Conservation (phyloP, 2,329 filamentous ascomycete genomes). For the Dendrostoma leiphaemia region DNA sequence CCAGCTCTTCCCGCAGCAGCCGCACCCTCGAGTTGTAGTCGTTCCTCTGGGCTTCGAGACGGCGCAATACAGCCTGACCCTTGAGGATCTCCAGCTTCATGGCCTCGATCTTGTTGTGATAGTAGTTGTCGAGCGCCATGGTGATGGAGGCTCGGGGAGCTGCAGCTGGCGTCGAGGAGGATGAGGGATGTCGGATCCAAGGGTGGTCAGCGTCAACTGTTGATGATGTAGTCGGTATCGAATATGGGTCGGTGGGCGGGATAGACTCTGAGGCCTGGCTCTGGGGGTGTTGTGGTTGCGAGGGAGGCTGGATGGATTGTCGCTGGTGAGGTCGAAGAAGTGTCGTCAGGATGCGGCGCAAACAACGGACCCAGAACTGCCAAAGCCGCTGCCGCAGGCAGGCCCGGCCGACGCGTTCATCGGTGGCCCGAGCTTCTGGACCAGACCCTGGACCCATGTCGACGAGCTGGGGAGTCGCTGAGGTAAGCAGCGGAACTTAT, state of each 20-base stretch:
- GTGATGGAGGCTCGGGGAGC: conserved; percentile 35
- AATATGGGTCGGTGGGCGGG: background rate
- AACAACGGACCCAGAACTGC: conserved; percentile 16
- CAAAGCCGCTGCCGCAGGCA: conserved; percentile 20
- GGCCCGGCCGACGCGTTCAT: conserved; percentile 17
- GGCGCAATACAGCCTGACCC: conserved; percentile 89
- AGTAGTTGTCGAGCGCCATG: conserved; percentile 99
- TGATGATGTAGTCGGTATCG: background rate
- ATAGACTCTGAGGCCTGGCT: background rate
- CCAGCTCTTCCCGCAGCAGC: conserved; percentile 90
- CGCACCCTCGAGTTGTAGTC: conserved; percentile 99
- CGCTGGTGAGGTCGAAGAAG: conserved; percentile 10
- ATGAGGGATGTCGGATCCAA: background rate
- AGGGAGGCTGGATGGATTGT: background rate
- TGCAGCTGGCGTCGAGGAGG: conserved; percentile 13
- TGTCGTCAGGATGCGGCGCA: conserved; percentile 19
- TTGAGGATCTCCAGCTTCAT: conserved; percentile 99
- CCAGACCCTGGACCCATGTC: conserved; percentile 5
- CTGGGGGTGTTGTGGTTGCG: background rate
- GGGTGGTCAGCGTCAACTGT: background rate
- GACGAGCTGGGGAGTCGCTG: background rate
- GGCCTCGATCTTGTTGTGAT: conserved; percentile 99
- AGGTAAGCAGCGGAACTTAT: conserved; percentile 10
- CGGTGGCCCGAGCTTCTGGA: conserved; percentile 15
- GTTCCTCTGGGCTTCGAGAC: conserved; percentile 95